Conservation (phyloP, 2,329 filamentous ascomycete genomes). For the Colletotrichum musae region DNA sequence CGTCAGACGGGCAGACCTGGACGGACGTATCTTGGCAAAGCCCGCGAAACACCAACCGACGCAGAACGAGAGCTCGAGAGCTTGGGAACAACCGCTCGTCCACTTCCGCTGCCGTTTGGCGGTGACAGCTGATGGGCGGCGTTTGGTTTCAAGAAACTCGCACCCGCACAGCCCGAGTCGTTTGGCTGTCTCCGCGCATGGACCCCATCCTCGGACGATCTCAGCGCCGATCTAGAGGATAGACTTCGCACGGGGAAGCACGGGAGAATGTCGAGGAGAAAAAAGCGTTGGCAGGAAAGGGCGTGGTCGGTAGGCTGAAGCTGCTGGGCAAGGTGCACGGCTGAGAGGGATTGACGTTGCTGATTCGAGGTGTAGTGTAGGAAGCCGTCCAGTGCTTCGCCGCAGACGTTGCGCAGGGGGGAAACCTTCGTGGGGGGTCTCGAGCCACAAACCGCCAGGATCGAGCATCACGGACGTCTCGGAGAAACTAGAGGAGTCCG, state of each 20-base stretch:
- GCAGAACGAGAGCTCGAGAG: constrained; percentile 32
- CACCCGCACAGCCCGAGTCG: constrained; percentile 32
- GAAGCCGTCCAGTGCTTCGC: constrained; percentile 24
- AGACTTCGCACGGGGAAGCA: constrained; percentile 5
- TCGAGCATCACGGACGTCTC: constrained; percentile 21
- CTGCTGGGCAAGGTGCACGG: not conserved
- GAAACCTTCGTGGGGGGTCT: constrained; percentile 17
- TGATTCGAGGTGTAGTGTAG: constrained; percentile 7
- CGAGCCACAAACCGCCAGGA: constrained; percentile 19
- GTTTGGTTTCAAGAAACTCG: constrained; percentile 39
- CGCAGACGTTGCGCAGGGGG: constrained; percentile 25
- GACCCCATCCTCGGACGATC: constrained; percentile 40
- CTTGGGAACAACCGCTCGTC: constrained; percentile 21
- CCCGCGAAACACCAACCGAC: constrained; percentile 33
- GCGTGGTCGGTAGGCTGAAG: not conserved
- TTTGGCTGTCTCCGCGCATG: constrained; percentile 33
- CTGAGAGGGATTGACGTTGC: constrained; percentile 5
- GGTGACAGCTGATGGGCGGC: constrained; percentile 35
- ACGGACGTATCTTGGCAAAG: constrained; percentile 32
- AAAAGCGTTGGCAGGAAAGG: constrained; percentile 11
- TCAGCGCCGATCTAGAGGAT: constrained; percentile 30
- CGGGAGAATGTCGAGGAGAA: constrained; percentile 2
- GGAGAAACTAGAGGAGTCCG: constrained; percentile 27
- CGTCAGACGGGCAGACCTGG: constrained; percentile 28
- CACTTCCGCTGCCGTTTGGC: constrained; percentile 7